phyloP scores from a whole-genome alignment of 306 rosid species.

The Luffa acutangula region DNA sequence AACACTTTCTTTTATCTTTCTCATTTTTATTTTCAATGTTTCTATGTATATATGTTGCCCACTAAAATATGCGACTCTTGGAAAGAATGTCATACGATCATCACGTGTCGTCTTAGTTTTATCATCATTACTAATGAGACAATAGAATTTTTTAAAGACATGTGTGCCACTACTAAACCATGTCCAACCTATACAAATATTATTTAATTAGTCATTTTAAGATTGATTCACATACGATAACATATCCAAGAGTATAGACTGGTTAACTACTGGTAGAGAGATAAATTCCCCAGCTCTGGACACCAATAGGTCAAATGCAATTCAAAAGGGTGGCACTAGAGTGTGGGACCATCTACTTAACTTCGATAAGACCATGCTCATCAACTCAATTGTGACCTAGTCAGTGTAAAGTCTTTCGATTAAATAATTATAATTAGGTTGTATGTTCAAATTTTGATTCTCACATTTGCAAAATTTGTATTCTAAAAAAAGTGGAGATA shows the following conservation, averaged over 20 bases:
- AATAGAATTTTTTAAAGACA: too few species aligned
- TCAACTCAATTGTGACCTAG: too few species aligned
- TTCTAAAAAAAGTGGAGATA: too few species aligned
- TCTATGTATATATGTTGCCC: too few species aligned
- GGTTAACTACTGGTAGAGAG: background rate
- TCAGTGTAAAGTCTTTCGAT: too few species aligned
- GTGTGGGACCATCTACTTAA: background rate
- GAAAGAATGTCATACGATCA: too few species aligned
- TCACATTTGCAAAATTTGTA: background rate
- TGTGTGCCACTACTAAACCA: too few species aligned
- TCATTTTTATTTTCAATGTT: background rate
- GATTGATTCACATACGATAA: background rate
- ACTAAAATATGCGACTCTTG: too few species aligned
- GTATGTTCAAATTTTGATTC: too few species aligned
- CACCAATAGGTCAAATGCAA: background rate
- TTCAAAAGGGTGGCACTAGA: background rate
- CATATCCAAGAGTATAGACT: background rate
- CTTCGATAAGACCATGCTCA: background rate
- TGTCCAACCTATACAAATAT: background rate
- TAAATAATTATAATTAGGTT: too few species aligned
- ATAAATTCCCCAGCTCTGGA: background rate
- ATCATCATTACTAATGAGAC: too few species aligned
- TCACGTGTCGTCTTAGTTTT: too few species aligned
- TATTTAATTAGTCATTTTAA: background rate
- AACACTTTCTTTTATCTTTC: background rate